A percentile compares a stretch with the other conserved stretches of the same genome.
These are phyloP conservation scores for Aspergillus wentii DNA, from an alignment of 495 filamentous ascomycete species.

Conservation along the genomic window DNA sequence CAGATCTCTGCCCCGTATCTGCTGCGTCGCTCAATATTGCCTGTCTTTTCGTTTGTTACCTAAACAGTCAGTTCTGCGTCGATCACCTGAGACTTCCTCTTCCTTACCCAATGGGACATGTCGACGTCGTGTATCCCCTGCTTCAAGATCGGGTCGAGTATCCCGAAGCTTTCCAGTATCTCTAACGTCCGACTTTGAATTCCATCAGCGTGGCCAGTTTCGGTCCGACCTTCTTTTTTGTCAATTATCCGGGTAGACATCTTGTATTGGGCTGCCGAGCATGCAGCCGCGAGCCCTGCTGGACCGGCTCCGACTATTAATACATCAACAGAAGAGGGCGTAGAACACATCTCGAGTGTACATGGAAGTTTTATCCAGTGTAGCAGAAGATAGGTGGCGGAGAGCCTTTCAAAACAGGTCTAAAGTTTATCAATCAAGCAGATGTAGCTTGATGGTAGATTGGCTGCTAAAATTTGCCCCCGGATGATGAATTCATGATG, in stretches of 20 bases:
- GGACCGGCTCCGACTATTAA: constrained; percentile 63
- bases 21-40: constrained; percentile 2
- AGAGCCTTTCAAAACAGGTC: no score
- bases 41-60: constrained; percentile 3
- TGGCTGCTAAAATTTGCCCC: no score
- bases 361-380: no score
- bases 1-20: constrained; percentile 1
- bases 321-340: no score
- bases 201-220: constrained; percentile 57
- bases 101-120: not conserved
- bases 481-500: no score
- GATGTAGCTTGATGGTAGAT: no score
- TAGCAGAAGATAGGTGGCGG: no score
- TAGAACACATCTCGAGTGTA: no score
- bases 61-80: no score
- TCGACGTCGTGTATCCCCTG: not conserved
- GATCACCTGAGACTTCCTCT: no score
- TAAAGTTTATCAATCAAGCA: no score
- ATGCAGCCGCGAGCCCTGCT: constrained; percentile 56
- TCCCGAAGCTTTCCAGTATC: constrained; percentile 62
- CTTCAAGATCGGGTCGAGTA: not conserved
- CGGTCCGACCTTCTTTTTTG: constrained; percentile 48
- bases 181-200: constrained; percentile 54
- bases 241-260: constrained; percentile 55
- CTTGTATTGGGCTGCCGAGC: constrained; percentile 54